A percentile compares a stretch with the other conserved stretches of the same genome.
Evolutionary conservation across 2,329 filamentous ascomycete genomes (phyloP).

Genomic region (Alternaria consortialis): DNA sequence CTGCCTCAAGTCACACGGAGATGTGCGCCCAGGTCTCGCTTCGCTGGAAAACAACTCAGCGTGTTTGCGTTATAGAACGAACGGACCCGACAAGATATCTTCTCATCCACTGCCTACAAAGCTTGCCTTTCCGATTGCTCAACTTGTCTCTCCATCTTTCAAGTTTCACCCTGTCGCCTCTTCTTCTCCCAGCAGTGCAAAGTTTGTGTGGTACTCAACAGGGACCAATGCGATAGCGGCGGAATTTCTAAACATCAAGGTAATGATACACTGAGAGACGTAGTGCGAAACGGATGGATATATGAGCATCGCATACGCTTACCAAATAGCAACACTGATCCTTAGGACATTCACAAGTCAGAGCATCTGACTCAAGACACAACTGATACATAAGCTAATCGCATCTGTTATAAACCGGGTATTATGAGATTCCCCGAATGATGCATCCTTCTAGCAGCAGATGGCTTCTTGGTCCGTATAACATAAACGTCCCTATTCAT

Average conservation of each 20-base stretch:
- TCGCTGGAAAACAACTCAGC: too few species aligned
- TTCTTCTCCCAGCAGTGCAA: too few species aligned
- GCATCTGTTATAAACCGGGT: neutral
- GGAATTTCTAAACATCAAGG: neutral
- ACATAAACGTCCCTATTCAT: conserved; percentile 18
- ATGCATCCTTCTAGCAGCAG: neutral
- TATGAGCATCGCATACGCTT: neutral
- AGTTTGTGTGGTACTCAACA: too few species aligned
- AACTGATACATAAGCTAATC: neutral
- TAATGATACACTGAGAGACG: neutral
- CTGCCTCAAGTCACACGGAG: too few species aligned
- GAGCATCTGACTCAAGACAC: neutral
- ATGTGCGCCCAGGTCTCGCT: too few species aligned
- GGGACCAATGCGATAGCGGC: too few species aligned
- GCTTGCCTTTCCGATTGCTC: too few species aligned
- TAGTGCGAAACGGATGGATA: neutral
- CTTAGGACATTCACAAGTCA: neutral
- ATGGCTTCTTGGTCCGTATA: neutral
- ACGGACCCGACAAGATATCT: too few species aligned
- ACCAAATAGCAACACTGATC: neutral
- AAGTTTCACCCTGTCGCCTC: too few species aligned
- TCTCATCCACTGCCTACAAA: too few species aligned
- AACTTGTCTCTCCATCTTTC: too few species aligned
- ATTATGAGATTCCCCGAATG: neutral
- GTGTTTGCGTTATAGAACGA: too few species aligned